Conservation (phyloP, 495 filamentous ascomycete species). For the Trichodelitschia bisporula region DNA sequence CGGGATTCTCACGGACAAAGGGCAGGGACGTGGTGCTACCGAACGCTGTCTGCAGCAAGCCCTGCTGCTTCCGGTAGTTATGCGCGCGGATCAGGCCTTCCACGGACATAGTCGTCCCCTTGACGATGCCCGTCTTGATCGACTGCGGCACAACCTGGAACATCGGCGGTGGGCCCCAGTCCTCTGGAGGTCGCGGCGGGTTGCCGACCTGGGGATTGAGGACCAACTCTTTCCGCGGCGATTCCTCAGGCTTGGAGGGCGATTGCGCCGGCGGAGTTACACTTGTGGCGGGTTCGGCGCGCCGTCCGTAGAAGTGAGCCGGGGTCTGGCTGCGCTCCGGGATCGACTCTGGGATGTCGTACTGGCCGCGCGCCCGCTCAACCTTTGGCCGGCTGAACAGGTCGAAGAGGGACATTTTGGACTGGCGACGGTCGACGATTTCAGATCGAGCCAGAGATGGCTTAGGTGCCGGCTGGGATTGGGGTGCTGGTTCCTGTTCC, state of each 20-base stretch:
- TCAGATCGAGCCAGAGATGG: too few species aligned
- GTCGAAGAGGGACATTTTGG: slow-evolving; percentile 18
- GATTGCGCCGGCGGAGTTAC: slow-evolving; percentile 3
- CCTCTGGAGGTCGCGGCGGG: slow-evolving; percentile 1
- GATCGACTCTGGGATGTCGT: slow-evolving; percentile 9
- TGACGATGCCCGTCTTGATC: slow-evolving; percentile 28
- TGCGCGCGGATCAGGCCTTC: slow-evolving; percentile 39
- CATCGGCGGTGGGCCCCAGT: slow-evolving; percentile 58
- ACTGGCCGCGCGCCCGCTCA: slow-evolving; percentile 15
- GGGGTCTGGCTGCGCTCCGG: slow-evolving; percentile 5
- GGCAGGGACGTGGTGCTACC: slow-evolving; percentile 11
- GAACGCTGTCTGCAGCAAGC: slow-evolving; percentile 19
- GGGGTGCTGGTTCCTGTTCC: too few species aligned
- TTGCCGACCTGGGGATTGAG: neutral
- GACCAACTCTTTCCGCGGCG: too few species aligned
- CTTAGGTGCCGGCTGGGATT: too few species aligned
- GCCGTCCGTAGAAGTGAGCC: slow-evolving; percentile 3
- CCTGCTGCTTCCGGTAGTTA: slow-evolving; percentile 20
- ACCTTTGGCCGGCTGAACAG: slow-evolving; percentile 20
- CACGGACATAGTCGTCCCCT: slow-evolving; percentile 24
- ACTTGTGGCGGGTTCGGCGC: slow-evolving; percentile 6
- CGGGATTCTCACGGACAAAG: slow-evolving; percentile 10
- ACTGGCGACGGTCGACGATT: slow-evolving; percentile 9
- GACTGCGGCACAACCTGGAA: slow-evolving; percentile 85
- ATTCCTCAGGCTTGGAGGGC: too few species aligned